Conservation (phyloP, 2,329 filamentous ascomycete species). For the Fusarium agapanthi region DNA sequence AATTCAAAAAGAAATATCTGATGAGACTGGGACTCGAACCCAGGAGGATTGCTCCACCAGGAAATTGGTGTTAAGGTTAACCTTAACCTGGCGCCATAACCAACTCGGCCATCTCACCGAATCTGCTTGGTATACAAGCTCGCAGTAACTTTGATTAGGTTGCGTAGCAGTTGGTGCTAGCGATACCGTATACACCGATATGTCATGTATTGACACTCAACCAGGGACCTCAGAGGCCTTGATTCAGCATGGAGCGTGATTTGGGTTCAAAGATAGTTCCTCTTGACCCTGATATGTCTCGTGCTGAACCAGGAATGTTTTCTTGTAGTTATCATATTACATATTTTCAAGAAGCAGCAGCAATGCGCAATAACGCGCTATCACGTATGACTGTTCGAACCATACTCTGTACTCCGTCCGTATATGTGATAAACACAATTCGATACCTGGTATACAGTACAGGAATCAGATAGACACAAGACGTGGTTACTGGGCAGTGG, state of each 20-base stretch:
- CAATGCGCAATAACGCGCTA: not conserved
- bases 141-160: rapidly evolving
- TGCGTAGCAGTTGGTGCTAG: rapidly evolving
- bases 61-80: constrained; percentile 43
- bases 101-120: constrained; percentile 49
- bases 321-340: not conserved
- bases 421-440: not conserved
- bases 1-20: constrained; percentile 9
- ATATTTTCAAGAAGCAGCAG: not conserved
- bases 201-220: not conserved
- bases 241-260: not conserved
- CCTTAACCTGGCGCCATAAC: constrained; percentile 51
- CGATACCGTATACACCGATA: not conserved
- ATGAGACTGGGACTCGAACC: constrained; percentile 50
- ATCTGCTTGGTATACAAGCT: not conserved
- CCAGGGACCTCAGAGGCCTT: not conserved
- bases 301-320: too few relatives aligned
- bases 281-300: not conserved
- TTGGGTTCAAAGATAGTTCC: not conserved
- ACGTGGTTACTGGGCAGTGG: not conserved
- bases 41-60: constrained; percentile 50
- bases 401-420: too few relatives aligned
- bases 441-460: not conserved
- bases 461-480: not conserved
- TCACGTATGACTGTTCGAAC: not conserved